A percentile compares a stretch with the other conserved stretches of the same genome.
These are phyloP conservation scores for Pisolithus thermaeus DNA, from an alignment of 1,284 basidiomycete genomes.

Conservation along the genomic window DNA sequence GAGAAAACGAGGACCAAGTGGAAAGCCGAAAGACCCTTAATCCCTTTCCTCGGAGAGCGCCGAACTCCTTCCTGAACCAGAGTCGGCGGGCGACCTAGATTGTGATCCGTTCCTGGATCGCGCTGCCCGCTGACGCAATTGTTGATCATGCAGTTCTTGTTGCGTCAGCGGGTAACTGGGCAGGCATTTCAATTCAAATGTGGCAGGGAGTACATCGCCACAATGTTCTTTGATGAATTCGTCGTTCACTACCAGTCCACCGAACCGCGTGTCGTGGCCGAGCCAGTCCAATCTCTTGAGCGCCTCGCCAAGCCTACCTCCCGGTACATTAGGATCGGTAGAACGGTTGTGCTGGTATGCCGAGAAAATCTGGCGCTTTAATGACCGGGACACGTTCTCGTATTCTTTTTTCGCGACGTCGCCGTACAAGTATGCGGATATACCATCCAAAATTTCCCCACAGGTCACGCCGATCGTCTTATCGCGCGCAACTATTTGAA, in stretches of 20 bases:
- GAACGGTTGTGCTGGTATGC: constrained; percentile 63
- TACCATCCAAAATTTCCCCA: constrained; percentile 60
- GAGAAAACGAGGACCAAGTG: not conserved
- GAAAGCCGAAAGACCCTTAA: not conserved
- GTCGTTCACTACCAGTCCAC: constrained; percentile 49
- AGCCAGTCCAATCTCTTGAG: constrained; percentile 63
- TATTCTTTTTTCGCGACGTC: constrained; percentile 48
- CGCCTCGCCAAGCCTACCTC: constrained; percentile 54
- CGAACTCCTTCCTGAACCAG: not conserved
- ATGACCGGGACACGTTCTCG: constrained; percentile 30
- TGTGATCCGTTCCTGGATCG: not conserved
- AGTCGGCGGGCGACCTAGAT: not conserved
- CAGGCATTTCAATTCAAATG: constrained; percentile 53
- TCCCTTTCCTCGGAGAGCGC: not conserved
- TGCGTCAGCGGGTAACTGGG: constrained; percentile 42
- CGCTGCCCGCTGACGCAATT: constrained; percentile 24
- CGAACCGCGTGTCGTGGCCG: constrained; percentile 49
- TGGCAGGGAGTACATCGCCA: constrained; percentile 49
- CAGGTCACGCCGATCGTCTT: constrained; percentile 60
- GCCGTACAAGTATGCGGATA: constrained; percentile 46
- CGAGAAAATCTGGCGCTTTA: constrained; percentile 37
- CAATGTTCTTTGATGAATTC: constrained; percentile 38
- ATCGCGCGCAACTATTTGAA: constrained; percentile 47
- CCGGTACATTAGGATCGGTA: constrained; percentile 54
- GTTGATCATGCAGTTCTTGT: constrained; percentile 45